These are phyloP conservation scores for Lasiodiplodia citricola DNA, from an alignment of 2,329 filamentous ascomycete species.

Conservation along the genomic window DNA sequence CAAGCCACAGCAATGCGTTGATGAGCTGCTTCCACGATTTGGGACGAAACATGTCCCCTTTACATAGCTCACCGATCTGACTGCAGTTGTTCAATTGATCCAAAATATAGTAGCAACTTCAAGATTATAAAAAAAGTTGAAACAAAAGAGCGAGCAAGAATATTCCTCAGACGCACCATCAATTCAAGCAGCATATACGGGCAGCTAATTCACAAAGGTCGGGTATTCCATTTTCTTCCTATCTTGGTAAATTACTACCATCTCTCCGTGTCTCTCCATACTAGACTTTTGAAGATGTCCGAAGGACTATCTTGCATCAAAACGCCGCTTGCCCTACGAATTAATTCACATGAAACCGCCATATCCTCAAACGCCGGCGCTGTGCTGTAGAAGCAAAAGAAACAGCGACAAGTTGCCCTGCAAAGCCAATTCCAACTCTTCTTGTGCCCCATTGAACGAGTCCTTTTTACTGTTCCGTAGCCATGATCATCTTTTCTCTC, in stretches of 20 bases:
- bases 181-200: too few species aligned
- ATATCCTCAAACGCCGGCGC: constrained; percentile 24
- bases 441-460: not conserved
- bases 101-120: too few species aligned
- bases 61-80: too few species aligned
- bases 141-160: too few species aligned
- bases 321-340: not conserved
- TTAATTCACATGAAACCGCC: not conserved
- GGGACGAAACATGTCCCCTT: too few species aligned
- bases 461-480: constrained; percentile 60
- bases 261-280: not conserved
- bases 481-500: constrained; percentile 91
- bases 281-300: not conserved
- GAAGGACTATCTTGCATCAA: not conserved
- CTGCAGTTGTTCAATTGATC: too few species aligned
- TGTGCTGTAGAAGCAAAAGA: constrained; percentile 21
- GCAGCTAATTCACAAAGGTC: not conserved
- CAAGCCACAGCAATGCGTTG: too few species aligned
- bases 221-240: not conserved
- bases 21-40: too few species aligned
- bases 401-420: not conserved
- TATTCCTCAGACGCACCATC: too few species aligned
- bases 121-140: too few species aligned
- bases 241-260: not conserved
- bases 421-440: not conserved